A percentile compares a stretch with the other conserved stretches of the same genome.
Evolutionary conservation across 805 yeast genomes (phyloP).

Genomic region (Torulaspora indica): DNA sequence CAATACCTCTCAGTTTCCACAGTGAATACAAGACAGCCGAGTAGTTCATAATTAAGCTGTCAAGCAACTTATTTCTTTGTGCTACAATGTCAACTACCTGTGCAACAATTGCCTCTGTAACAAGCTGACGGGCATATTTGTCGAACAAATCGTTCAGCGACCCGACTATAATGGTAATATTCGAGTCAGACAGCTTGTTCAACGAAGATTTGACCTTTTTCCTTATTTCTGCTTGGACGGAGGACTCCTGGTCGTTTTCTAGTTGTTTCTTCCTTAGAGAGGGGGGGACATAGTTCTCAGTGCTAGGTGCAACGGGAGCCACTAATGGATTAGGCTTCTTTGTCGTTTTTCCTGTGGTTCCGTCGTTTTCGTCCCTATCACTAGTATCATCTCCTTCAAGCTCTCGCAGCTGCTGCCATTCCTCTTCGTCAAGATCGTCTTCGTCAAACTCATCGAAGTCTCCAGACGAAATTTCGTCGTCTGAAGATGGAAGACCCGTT

Average conservation of each 20-base stretch:
- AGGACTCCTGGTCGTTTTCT: constrained; percentile 38
- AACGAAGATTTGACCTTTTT: constrained; percentile 74
- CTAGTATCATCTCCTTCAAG: constrained; percentile 26
- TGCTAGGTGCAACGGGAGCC: constrained; percentile 46
- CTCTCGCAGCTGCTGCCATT: constrained; percentile 32
- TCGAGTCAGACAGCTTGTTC: constrained; percentile 86
- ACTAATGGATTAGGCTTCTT: constrained; percentile 59
- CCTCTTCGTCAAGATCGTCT: constrained; percentile 37
- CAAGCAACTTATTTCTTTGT: constrained; percentile 62
- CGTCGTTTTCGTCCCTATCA: constrained; percentile 31
- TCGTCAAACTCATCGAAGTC: constrained; percentile 44
- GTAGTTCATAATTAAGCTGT: constrained; percentile 72
- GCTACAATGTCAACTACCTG: constrained; percentile 61
- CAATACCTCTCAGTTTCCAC: constrained; percentile 75
- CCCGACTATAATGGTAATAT: constrained; percentile 61
- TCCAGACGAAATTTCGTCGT: constrained; percentile 41
- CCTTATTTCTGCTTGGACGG: constrained; percentile 47
- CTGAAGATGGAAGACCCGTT: constrained; percentile 36
- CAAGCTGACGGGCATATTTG: constrained; percentile 71
- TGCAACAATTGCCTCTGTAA: constrained; percentile 62
- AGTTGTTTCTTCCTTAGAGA: constrained; percentile 59
- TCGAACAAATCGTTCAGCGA: constrained; percentile 62
- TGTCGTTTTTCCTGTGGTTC: constrained; percentile 1
- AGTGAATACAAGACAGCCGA: constrained; percentile 72
- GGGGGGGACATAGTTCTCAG: constrained; percentile 74